Conservation (phyloP, 352 stramenopile genomes). For the Pythium grandisporangium region DNA sequence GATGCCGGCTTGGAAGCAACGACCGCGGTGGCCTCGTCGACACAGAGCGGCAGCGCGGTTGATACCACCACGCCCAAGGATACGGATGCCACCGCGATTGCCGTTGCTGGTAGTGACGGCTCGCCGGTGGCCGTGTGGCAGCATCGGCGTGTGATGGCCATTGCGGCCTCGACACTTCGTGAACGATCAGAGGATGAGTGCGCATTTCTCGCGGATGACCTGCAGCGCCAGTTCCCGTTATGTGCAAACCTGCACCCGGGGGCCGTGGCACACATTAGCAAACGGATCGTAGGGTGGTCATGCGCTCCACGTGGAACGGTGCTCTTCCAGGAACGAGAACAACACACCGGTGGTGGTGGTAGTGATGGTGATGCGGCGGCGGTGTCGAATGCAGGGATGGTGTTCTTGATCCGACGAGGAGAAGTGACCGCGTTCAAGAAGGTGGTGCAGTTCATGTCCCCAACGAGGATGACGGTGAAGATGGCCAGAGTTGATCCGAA, state of each 20-base stretch:
- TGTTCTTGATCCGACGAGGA: slow-evolving; percentile 21
- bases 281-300: slow-evolving; percentile 16
- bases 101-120: neutral
- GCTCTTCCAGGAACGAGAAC: slow-evolving; percentile 9
- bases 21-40: neutral
- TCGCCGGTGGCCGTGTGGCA: slow-evolving; percentile 5
- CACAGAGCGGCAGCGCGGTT: slow-evolving; percentile 2
- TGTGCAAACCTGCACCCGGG: slow-evolving; percentile 27
- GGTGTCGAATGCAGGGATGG: slow-evolving; percentile 2
- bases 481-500: too few species aligned
- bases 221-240: slow-evolving; percentile 27
- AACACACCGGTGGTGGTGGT: too few species aligned
- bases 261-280: slow-evolving; percentile 23
- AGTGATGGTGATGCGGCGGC: too few species aligned
- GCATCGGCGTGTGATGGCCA: slow-evolving; percentile 16
- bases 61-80: slow-evolving; percentile 1
- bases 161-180: slow-evolving; percentile 7
- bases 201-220: slow-evolving; percentile 26
- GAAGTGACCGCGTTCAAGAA: slow-evolving; percentile 15
- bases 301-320: slow-evolving; percentile 8
- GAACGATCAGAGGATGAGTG: slow-evolving; percentile 26
- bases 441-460: slow-evolving; percentile 14
- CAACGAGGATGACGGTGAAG: too few species aligned
- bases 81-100: neutral
- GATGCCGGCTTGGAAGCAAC: neutral